Percentiles rank a stretch among this genome's conserved stretches.
Conservation (phyloP, 2,329 filamentous ascomycete genomes). For the Apiospora sp. region DNA sequence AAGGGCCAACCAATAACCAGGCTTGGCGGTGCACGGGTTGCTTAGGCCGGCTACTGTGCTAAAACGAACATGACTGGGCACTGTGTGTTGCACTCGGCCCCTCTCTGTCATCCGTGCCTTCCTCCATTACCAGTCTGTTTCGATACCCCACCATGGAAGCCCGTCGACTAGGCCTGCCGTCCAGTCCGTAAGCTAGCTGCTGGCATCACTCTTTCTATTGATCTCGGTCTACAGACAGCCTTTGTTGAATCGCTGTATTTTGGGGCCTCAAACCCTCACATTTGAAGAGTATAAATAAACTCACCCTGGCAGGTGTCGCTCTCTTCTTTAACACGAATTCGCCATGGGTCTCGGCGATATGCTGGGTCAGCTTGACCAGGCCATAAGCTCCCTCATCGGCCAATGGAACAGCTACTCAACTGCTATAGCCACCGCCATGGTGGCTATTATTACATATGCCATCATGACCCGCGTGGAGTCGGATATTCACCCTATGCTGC, state of each 20-base stretch:
- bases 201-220: neutral
- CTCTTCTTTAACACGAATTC: conserved; percentile 2
- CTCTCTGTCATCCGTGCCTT: neutral
- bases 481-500: conserved; percentile 89
- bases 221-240: conserved; percentile 16
- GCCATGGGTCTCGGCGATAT: conserved; percentile 56
- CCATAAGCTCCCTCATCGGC: conserved; percentile 72
- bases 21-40: conserved; percentile 7
- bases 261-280: neutral
- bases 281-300: neutral
- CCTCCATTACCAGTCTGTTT: neutral
- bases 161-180: conserved; percentile 21
- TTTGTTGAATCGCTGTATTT: conserved; percentile 23
- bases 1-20: neutral
- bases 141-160: conserved; percentile 20
- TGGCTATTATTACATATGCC: conserved; percentile 74
- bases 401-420: conserved; percentile 88
- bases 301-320: conserved; percentile 24
- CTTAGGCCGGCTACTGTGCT: neutral
- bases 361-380: conserved; percentile 74
- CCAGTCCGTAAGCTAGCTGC: conserved; percentile 7
- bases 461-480: conserved; percentile 78
- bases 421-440: conserved; percentile 70
- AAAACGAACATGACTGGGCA: neutral
- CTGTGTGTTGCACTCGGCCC: neutral